phyloP scores from a whole-genome alignment of 2,329 filamentous ascomycete genomes.

The Beauveria sp. region DNA sequence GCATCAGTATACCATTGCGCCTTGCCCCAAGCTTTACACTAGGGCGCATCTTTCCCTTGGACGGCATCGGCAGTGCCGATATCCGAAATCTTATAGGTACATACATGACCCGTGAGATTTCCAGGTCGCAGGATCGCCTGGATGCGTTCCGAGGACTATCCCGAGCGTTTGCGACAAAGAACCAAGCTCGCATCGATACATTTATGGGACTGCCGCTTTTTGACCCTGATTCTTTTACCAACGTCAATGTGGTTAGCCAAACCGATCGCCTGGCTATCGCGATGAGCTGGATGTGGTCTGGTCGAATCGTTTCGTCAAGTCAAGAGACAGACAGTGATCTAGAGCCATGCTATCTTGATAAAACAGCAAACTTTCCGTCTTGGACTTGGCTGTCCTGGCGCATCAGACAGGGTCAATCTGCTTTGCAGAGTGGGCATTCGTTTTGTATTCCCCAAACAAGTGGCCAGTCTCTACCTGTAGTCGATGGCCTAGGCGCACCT shows the following conservation, averaged over 20 bases:
- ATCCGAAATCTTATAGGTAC: slow-evolving; percentile 23
- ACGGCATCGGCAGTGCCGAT: slow-evolving; percentile 18
- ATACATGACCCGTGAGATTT: slow-evolving; percentile 25
- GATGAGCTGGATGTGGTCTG: slow-evolving; percentile 26
- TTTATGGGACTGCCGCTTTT: slow-evolving; percentile 29
- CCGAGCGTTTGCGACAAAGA: slow-evolving; percentile 21
- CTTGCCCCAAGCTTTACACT: slow-evolving; percentile 24
- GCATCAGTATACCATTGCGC: slow-evolving; percentile 25
- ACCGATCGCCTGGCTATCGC: slow-evolving; percentile 28
- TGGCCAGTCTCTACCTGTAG: slow-evolving; percentile 19
- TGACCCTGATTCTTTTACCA: slow-evolving; percentile 24
- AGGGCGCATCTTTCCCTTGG: slow-evolving; percentile 25
- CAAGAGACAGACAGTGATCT: not conserved
- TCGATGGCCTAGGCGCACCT: slow-evolving; percentile 23
- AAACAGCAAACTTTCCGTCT: slow-evolving; percentile 22
- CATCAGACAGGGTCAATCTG: slow-evolving; percentile 18
- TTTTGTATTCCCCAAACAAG: slow-evolving; percentile 26
- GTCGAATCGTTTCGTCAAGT: not conserved
- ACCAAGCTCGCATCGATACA: slow-evolving; percentile 20
- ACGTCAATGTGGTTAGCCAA: slow-evolving; percentile 20
- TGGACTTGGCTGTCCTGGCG: slow-evolving; percentile 33
- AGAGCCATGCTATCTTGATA: slow-evolving; percentile 15
- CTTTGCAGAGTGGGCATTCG: not conserved
- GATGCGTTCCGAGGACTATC: slow-evolving; percentile 28
- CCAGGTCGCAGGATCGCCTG: slow-evolving; percentile 22